phyloP scores from a whole-genome alignment of 2,329 filamentous ascomycete species.

The Fusarium sp. region DNA sequence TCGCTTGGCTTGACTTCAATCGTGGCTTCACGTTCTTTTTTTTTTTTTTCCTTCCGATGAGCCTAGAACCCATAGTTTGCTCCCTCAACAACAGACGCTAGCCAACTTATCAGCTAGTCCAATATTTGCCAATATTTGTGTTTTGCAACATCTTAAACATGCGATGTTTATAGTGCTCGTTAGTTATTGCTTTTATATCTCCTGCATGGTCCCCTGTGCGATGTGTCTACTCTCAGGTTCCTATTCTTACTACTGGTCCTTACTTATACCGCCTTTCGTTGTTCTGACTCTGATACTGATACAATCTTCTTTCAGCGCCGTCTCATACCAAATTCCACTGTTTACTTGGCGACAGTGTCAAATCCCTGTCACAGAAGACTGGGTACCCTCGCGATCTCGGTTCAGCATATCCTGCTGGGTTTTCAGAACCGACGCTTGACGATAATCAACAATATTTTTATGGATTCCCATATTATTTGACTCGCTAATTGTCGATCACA shows the following conservation, averaged over 20 bases:
- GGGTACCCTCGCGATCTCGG: background rate
- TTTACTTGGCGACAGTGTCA: background rate
- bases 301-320: background rate
- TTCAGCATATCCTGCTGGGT: background rate
- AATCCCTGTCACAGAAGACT: background rate
- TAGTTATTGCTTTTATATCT: background rate
- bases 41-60: background rate
- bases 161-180: background rate
- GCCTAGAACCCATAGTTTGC: slow-evolving; percentile 1
- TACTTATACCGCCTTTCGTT: background rate
- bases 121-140: slow-evolving; percentile 18
- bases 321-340: background rate
- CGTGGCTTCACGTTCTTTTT: background rate
- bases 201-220: background rate
- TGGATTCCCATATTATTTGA: background rate
- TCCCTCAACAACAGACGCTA: background rate
- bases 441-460: no score
- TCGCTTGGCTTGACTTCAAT: background rate
- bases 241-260: background rate
- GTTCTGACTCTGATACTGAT: background rate
- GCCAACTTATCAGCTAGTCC: background rate
- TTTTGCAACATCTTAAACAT: background rate
- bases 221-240: background rate
- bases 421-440: background rate
- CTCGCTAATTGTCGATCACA: background rate